Conservation (phyloP, 176 grass and related monocot species). For the Aegilops umbellulata region DNA sequence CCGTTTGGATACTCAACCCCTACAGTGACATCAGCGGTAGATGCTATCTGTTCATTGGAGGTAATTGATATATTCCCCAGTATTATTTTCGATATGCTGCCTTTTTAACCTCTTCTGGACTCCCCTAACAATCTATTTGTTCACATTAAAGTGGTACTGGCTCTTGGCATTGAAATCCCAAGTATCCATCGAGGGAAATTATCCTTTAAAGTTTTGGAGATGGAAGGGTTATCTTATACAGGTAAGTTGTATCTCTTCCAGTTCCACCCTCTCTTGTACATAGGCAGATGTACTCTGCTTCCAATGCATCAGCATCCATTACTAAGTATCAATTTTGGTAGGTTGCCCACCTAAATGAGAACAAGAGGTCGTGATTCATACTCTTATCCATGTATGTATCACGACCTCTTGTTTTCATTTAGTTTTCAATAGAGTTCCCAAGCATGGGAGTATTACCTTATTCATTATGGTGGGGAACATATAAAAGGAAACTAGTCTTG, state of each 20-base stretch:
- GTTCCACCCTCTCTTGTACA: not conserved
- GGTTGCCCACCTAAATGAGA: too few relatives aligned
- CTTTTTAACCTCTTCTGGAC: not conserved
- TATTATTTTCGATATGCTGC: not conserved
- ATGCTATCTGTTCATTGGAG: slow-evolving; percentile 87
- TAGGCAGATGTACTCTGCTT: not conserved
- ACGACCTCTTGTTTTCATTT: not conserved
- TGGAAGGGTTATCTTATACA: slow-evolving; percentile 93
- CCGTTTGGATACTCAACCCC: slow-evolving; percentile 98
- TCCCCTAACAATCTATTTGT: slow-evolving; percentile 40
- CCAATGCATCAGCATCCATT: not conserved
- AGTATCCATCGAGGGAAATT: slow-evolving; percentile 49
- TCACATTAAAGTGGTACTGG: slow-evolving; percentile 81
- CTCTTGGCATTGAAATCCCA: slow-evolving; percentile 76
- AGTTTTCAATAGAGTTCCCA: not conserved
- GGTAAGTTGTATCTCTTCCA: slow-evolving; percentile 36
- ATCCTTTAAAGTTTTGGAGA: slow-evolving; percentile 74
- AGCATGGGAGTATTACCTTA: not conserved
- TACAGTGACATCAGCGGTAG: slow-evolving; percentile 68
- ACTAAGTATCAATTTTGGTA: not conserved
- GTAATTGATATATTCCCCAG: slow-evolving; percentile 33
- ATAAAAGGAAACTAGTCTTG: not conserved
- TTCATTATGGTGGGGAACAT: not conserved
- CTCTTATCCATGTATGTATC: too few relatives aligned
- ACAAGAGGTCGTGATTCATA: too few relatives aligned